These are phyloP conservation scores for Pseudogymnoascus sp. DNA, from an alignment of 2,329 filamentous ascomycete genomes.

Conservation along the genomic window DNA sequence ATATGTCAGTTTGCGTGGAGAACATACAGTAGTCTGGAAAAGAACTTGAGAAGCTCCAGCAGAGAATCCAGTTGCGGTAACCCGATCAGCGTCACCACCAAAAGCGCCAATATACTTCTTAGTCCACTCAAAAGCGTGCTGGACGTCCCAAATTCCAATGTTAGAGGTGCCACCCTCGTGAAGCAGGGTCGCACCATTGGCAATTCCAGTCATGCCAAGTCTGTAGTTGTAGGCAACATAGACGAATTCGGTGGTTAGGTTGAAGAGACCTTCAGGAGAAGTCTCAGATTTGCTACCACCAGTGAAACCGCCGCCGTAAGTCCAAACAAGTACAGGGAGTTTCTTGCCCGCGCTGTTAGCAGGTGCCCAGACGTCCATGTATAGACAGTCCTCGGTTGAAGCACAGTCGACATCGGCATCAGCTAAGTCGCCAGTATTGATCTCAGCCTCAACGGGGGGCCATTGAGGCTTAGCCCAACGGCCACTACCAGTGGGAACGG, in stretches of 20 bases:
- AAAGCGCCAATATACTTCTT: slow-evolving; percentile 37
- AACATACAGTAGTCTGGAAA: slow-evolving; percentile 26
- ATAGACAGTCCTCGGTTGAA: slow-evolving; percentile 19
- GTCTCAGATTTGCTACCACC: slow-evolving; percentile 27
- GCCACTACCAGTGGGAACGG: slow-evolving; percentile 28
- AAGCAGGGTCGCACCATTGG: slow-evolving; percentile 22
- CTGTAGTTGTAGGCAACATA: slow-evolving; percentile 30
- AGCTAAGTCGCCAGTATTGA: slow-evolving; percentile 30
- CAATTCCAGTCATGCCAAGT: slow-evolving; percentile 27
- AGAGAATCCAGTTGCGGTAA: slow-evolving; percentile 44
- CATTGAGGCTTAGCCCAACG: slow-evolving; percentile 30
- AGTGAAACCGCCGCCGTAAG: slow-evolving; percentile 27
- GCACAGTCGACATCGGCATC: slow-evolving; percentile 28
- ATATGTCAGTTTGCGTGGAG: neutral
- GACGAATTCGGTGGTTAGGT: slow-evolving; percentile 26
- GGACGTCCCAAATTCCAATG: slow-evolving; percentile 31
- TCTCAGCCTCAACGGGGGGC: slow-evolving; percentile 27
- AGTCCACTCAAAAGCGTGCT: slow-evolving; percentile 41
- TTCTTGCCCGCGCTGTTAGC: slow-evolving; percentile 22
- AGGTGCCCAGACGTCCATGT: slow-evolving; percentile 23
- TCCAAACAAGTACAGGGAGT: slow-evolving; percentile 27
- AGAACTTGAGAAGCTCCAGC: slow-evolving; percentile 37
- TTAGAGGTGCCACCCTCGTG: slow-evolving; percentile 27
- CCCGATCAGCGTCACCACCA: slow-evolving; percentile 37
- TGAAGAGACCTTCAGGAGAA: slow-evolving; percentile 30